Conservation (phyloP, 1,284 basidiomycete species). For the Sanghuangporus baumii region DNA sequence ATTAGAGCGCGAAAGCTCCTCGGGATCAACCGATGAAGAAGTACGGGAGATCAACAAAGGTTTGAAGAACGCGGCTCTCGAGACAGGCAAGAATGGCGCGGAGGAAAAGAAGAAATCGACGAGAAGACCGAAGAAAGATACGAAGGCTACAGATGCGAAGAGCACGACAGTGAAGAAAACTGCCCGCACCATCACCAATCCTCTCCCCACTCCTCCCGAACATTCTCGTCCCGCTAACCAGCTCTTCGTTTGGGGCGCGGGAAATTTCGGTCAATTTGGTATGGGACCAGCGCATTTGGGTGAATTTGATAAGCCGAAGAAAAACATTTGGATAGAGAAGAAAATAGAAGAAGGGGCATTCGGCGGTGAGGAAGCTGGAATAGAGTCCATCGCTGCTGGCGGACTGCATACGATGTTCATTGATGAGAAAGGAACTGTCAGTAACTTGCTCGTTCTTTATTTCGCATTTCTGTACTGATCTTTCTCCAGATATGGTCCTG, state of each 20-base stretch:
- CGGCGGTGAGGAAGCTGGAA: conserved; percentile 63
- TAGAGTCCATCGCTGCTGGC: conserved; percentile 73
- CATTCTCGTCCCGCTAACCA: conserved; percentile 52
- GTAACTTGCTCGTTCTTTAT: conserved; percentile 28
- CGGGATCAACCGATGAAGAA: conserved; percentile 7
- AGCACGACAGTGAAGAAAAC: conserved; percentile 17
- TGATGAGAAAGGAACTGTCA: conserved; percentile 78
- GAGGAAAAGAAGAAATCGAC: conserved; percentile 1
- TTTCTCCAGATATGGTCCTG: conserved; percentile 70
- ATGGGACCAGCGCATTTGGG: conserved; percentile 66
- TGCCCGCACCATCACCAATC: conserved; percentile 37
- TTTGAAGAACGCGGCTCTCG: conserved; percentile 9
- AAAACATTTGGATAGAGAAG: conserved; percentile 59
- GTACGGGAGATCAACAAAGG: background rate
- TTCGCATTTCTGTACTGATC: background rate
- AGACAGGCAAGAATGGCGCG: background rate
- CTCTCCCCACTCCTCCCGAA: conserved; percentile 47
- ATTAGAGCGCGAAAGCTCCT: background rate
- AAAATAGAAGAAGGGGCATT: conserved; percentile 61
- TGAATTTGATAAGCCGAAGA: conserved; percentile 68
- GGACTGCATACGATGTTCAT: conserved; percentile 83
- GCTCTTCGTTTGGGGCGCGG: conserved; percentile 82
- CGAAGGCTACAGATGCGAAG: background rate
- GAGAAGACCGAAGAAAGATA: background rate
- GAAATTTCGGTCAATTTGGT: conserved; percentile 87